Base-by-base conservation (phyloP, 768 basidiomycete genomes). In the Trametopsis cervina region DNA sequence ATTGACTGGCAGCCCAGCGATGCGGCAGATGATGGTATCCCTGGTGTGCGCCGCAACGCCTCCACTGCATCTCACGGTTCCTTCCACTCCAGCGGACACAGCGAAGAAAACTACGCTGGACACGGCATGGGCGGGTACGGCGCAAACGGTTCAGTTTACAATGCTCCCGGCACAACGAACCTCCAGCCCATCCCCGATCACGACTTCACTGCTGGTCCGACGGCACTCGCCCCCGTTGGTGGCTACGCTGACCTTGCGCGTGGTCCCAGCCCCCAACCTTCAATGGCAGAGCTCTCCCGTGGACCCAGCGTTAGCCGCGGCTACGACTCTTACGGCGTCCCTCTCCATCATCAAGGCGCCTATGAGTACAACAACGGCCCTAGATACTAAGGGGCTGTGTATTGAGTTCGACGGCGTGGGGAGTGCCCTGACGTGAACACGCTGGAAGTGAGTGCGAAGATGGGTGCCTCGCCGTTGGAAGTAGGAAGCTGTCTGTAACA, bases 221-320 rank as follows among this genome's bases (percentile, higher is more conserved):
- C 72, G 13, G 60, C 67, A 42, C 71, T 82, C 39, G 79, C 81
- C 12, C 78, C 85, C 21, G 78, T 85, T 47, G 87, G 85, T 49
- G 86, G 85, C 18, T 91, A 91, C 57, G 89, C 86, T 40, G 86
- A 90, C 61, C 74, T 89, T 40, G 75, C 85, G 47, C 84, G 88
- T 52, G 88, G 85, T 25, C 70, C 81, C 7, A 85, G 79, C 65
- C 79, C 83, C 15, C 75, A 77, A 52, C 87, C 85, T 15, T 75
- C 69, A 49, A 82, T 83, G 80, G 69, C 73, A 43, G 73, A 82
- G 60, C 63, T 76, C 26, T 54, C 55, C 25, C 73, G 72, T 49
- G 76, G 73, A 25, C 72, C 76, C 13, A 80, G 75, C 60, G 45
- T 72, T 51, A 67, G 57, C 52, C 70, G 73, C 15, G 69, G 69